Evolutionary conservation across 805 yeast genomes (phyloP), one percentile per base, ranked within the genome.

Genomic region (Myxozyma udenii): DNA sequence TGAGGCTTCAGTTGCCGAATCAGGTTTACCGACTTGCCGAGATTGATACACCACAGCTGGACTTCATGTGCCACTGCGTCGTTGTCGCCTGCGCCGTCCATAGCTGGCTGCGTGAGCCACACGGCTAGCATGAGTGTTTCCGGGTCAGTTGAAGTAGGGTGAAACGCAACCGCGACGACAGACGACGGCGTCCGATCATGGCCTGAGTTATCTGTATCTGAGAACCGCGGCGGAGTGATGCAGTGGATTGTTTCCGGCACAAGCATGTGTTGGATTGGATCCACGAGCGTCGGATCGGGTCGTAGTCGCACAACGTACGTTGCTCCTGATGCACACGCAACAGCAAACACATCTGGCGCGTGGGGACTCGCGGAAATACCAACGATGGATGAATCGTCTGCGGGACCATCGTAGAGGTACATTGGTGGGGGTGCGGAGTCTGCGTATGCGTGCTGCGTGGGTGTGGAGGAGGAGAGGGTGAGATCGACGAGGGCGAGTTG

Each of bases 41-140:
- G 30, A 28, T 50, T 53, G 21, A 55, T 35, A 21, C 60, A 55
- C 60, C 60, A 55, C 16, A 51, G 44, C 38, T 55, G 60, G 14
- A 55, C 25, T 33, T 48, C 60, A 16, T 44, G 51, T 19, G 19
- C 37, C 28, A 11, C 19, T 19, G 16, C 44, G 5, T 21, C 36
- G 11, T 30, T 47, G 7, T 2, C 18, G 6, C 2, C 24, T 4
- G 37, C 21, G 26, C 23, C 45, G 11, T n/a, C 9, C 38, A n/a
- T 9, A n/a, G 11, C 38, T n/a, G 21, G 3, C 16, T 24, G 19
- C 4, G 32, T 19, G 3, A 48, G 36, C 44, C 52, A 48, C 3
- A 52, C 32, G 6, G 58, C 55, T n/a, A 54, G 53, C 58, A 54
- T 54, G 7, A 54, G 46, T 4, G 55, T 19, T 11, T 41, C 51